Evolutionary conservation across 768 basidiomycete species (phyloP), one percentile per base, ranked within the genome.

Genomic region (Boletus rubescentipes): DNA sequence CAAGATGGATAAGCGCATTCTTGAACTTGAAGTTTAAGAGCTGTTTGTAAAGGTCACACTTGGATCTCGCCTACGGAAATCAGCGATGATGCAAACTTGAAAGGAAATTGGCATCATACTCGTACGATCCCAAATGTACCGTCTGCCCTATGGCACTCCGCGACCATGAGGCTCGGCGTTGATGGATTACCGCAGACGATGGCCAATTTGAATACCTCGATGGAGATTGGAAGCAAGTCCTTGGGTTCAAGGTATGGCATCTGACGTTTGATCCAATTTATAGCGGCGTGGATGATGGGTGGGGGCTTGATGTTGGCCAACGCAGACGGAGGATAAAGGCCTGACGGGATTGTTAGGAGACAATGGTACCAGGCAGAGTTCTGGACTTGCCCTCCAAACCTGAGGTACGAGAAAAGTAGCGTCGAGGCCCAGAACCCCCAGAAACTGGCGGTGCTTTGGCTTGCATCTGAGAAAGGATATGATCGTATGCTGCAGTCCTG

Each of bases 111-210:
- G 14, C 14, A 29, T 10, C 84, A 41, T 61, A 93, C 93, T 57
- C 83, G 80, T 14, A 88, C 82, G 38, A 90, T 82, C 14, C 92
- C 86, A 61, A 89, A 91, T 1, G 86, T 89, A 23, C 94, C 96
- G 39, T 84, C 76, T 2, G 84, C 86, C n/a, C 76, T 75, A 51
- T 81, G 77, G 61, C 95, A 97, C 64, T 93, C 91, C 0, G 84
- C 82, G 23, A 97, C 85, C 37, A 96, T 78, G 6, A 97, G 73
- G 62, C 77, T 87, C 0, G 89, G 87, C 0, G 93, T 97, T 0
- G 95, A 91, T 20, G 81, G 73, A 72, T 95, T 98, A 11, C 96
- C 96, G 18, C 87, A 79, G 18, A 89, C 82, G 43, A 98, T 83
- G 16, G 89, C 89, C 23, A 91, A 91, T 48, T 86, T 91, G 32